Evolutionary conservation across 1,139 yeast genomes (phyloP).

Genomic region (Entelexis paramagnoliae): DNA sequence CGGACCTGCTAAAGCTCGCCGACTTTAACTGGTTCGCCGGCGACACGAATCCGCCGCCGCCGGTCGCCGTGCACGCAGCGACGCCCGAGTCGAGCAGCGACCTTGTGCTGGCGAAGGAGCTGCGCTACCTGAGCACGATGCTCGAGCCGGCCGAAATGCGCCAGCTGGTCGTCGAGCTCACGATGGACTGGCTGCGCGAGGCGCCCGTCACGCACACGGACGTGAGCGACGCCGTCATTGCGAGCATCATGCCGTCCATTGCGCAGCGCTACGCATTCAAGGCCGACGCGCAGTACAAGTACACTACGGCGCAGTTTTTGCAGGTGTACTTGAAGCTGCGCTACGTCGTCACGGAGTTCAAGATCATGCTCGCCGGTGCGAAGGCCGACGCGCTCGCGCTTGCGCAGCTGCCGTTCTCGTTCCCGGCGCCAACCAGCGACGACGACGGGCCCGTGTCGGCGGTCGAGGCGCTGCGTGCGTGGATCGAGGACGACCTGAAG

Average conservation of each 20-base stretch:
- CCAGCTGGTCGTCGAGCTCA: slow-evolving; percentile 18
- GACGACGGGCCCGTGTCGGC: slow-evolving; percentile 19
- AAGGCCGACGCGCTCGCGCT: slow-evolving; percentile 19
- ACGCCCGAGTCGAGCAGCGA: slow-evolving; percentile 9
- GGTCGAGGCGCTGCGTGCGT: slow-evolving; percentile 15
- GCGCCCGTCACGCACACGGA: slow-evolving; percentile 22
- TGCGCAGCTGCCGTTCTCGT: slow-evolving; percentile 8
- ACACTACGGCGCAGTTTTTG: slow-evolving; percentile 24
- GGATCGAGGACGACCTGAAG: background rate
- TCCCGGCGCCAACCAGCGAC: background rate
- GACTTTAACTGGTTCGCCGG: slow-evolving; percentile 3
- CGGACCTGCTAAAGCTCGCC: slow-evolving; percentile 4
- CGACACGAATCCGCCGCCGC: slow-evolving; percentile 14
- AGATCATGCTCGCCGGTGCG: slow-evolving; percentile 21
- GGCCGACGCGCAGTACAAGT: slow-evolving; percentile 24
- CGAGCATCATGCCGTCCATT: slow-evolving; percentile 21
- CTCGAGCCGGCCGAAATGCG: slow-evolving; percentile 22
- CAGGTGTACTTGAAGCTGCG: slow-evolving; percentile 23
- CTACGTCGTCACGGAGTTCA: slow-evolving; percentile 21
- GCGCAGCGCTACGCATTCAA: slow-evolving; percentile 20
- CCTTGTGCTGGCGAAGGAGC: slow-evolving; percentile 17
- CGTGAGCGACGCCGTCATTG: slow-evolving; percentile 23
- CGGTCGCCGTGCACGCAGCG: slow-evolving; percentile 14
- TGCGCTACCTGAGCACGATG: slow-evolving; percentile 21
- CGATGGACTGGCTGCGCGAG: slow-evolving; percentile 15